Evolutionary conservation across 208 protist species (phyloP).

Genomic region (Crithidia sp.): DNA sequence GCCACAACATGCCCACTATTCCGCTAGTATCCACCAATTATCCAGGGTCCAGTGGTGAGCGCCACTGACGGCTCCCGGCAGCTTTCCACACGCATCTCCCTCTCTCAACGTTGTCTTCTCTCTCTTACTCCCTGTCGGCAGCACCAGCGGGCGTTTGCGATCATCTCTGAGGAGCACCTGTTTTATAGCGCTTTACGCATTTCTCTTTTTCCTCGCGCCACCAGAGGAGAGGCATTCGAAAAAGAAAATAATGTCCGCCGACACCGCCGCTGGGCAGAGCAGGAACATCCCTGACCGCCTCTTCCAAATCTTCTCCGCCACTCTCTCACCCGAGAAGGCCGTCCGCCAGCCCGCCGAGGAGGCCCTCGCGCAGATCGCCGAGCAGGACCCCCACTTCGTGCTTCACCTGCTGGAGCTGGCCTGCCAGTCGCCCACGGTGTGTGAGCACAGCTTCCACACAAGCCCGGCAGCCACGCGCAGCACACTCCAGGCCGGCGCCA

Average conservation of each 20-base stretch:
- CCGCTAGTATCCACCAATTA: too few relatives aligned
- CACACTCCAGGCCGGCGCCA: slow-evolving; percentile 61
- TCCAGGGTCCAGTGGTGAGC: too few relatives aligned
- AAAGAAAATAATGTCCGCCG: slow-evolving; percentile 13
- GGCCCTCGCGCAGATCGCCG: slow-evolving; percentile 51
- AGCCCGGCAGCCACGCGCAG: slow-evolving; percentile 5
- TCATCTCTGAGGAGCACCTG: too few relatives aligned
- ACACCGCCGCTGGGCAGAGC: slow-evolving; percentile 3
- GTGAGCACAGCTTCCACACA: slow-evolving; percentile 21
- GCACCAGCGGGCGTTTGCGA: too few relatives aligned
- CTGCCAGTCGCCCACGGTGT: slow-evolving; percentile 35
- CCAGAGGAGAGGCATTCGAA: too few relatives aligned
- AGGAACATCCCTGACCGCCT: slow-evolving; percentile 42
- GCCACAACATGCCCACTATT: too few relatives aligned
- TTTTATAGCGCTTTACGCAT: too few relatives aligned
- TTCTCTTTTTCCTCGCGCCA: too few relatives aligned
- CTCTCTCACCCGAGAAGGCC: slow-evolving; percentile 70
- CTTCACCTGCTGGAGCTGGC: slow-evolving; percentile 65
- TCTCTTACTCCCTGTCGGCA: too few relatives aligned
- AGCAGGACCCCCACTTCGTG: slow-evolving; percentile 54
- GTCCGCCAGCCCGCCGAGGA: slow-evolving; percentile 71
- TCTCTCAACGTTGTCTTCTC: too few relatives aligned
- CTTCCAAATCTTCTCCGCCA: slow-evolving; percentile 69
- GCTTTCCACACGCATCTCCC: too few relatives aligned
- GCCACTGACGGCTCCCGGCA: too few relatives aligned